Evolutionary conservation across 1,139 yeast species (phyloP).

Genomic region (Zygoascus sp.): DNA sequence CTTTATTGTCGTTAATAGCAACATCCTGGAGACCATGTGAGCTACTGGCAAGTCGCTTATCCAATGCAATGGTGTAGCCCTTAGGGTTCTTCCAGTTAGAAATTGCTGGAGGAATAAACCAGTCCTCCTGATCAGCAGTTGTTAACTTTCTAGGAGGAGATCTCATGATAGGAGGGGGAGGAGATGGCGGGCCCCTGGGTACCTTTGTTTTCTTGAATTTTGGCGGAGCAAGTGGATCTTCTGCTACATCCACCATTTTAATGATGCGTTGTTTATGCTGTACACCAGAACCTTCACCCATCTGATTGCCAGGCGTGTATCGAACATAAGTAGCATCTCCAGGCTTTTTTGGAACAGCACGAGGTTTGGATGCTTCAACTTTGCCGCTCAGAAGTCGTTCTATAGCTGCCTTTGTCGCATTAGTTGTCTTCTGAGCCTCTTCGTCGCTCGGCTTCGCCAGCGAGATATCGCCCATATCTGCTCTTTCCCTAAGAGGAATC

Average conservation of each 20-base stretch:
- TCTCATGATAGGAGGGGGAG: slow-evolving; percentile 52
- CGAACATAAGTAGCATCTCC: slow-evolving; percentile 43
- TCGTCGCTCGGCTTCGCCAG: slow-evolving; percentile 42
- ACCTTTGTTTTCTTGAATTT: slow-evolving; percentile 71
- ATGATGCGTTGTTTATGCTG: slow-evolving; percentile 41
- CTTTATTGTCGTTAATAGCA: slow-evolving; percentile 56
- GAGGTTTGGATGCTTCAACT: slow-evolving; percentile 30
- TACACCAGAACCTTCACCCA: slow-evolving; percentile 30
- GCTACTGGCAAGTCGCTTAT: slow-evolving; percentile 66
- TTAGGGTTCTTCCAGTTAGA: slow-evolving; percentile 96
- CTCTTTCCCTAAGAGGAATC: slow-evolving; percentile 46
- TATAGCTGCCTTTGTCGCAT: slow-evolving; percentile 47
- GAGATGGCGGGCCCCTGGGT: slow-evolving; percentile 65
- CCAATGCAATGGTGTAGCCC: slow-evolving; percentile 81
- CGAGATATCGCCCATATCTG: slow-evolving; percentile 34
- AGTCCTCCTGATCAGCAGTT: slow-evolving; percentile 69
- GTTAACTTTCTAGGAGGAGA: slow-evolving; percentile 55
- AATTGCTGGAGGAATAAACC: slow-evolving; percentile 89
- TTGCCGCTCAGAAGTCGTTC: slow-evolving; percentile 43
- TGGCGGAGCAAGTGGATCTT: slow-evolving; percentile 87
- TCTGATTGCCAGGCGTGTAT: slow-evolving; percentile 45
- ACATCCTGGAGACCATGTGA: slow-evolving; percentile 40
- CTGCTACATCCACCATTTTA: slow-evolving; percentile 54
- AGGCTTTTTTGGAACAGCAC: slow-evolving; percentile 27
- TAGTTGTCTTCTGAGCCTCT: slow-evolving; percentile 39